Conservation (phyloP, 495 filamentous ascomycete genomes). For the Tuber indicum region DNA sequence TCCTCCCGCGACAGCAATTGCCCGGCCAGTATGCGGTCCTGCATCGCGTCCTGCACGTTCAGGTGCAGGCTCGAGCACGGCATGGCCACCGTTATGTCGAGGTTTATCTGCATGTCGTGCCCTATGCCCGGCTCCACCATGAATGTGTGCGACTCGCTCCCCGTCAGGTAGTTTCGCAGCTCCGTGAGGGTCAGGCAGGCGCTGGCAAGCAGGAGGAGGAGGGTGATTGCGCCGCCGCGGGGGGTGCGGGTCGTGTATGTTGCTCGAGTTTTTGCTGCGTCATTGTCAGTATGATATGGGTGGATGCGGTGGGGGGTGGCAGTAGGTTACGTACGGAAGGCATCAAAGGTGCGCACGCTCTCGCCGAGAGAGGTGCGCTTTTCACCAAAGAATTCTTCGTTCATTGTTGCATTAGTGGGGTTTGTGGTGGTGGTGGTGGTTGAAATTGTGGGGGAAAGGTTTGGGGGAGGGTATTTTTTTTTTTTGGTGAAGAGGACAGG, state of each 20-base stretch:
- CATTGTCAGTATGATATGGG: conserved; percentile 35
- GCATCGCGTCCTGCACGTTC: conserved; percentile 94
- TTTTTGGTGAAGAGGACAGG: background rate
- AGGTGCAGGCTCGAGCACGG: conserved; percentile 77
- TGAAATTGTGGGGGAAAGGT: background rate
- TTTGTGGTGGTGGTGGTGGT: conserved; percentile 6
- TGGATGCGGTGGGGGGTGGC: background rate
- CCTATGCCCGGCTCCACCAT: conserved; percentile 88
- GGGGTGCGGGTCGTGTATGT: conserved; percentile 75
- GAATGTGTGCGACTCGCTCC: conserved; percentile 79
- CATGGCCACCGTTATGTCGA: conserved; percentile 92
- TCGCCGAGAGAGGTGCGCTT: conserved; percentile 33
- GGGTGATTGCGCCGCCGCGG: conserved; percentile 87
- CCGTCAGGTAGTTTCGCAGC: conserved; percentile 71
- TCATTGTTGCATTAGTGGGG: conserved; percentile 34
- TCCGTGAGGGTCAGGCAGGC: conserved; percentile 68
- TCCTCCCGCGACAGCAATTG: conserved; percentile 64
- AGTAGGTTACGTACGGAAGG: conserved; percentile 68
- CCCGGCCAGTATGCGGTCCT: conserved; percentile 82
- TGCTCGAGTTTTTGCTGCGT: conserved; percentile 76
- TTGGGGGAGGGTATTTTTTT: background rate
- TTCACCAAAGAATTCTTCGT: conserved; percentile 42
- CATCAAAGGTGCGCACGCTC: conserved; percentile 79
- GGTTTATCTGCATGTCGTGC: conserved; percentile 84
- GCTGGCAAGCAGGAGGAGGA: conserved; percentile 67